Evolutionary conservation across 1,284 basidiomycete species (phyloP), one percentile per base, ranked within the genome.

Genomic region (Apiotrichum domesticum): DNA sequence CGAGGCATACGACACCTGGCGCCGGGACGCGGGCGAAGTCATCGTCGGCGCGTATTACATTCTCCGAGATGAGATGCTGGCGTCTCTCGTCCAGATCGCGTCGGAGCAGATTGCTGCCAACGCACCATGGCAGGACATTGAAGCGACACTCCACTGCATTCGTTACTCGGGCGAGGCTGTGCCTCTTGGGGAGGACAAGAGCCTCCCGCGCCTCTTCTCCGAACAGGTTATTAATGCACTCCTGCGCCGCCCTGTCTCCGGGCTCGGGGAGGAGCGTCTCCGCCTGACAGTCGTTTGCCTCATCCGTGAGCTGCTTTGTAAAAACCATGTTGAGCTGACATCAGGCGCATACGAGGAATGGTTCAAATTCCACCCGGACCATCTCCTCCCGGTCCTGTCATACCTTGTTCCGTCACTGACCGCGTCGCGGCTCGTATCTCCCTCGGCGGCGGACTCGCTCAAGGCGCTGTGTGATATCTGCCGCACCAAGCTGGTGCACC

Each of bases 1-100:
- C 34, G 67, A 65, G 43, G 57, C 56, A 4, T 67, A 63, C 57
- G 75, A 75, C 35, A 59, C 63, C 1, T 94, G 92, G 78, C 83
- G 91, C 65, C 79, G 90, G 62, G 90, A 94, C 65, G 86, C 91
- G 7, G 91, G 90, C 0, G 91, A 95, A 74, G 90, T 90, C 1
- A 81, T 95, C 34, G 87, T 94, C 58, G 90, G 92, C 66, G 89
- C 90, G 85, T 93, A 88, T 68, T 94, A 94, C 68, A 82, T 94
- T 33, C 80, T 94, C 3, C 83, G 89, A 32, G 83, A 87, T 51
- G 85, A 90, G 55, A 87, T 93, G 84, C 79, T 93, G 29, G 80
- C 78, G 1, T 87, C 81, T 63, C 84, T 87, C 63, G 77, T 88
- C 34, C 79, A 81, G 39, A 84, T 86, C 44, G 77, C 87, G 11